Evolutionary conservation across 305 asterid genomes (phyloP).

Genomic region (Rubia tinctorum): DNA sequence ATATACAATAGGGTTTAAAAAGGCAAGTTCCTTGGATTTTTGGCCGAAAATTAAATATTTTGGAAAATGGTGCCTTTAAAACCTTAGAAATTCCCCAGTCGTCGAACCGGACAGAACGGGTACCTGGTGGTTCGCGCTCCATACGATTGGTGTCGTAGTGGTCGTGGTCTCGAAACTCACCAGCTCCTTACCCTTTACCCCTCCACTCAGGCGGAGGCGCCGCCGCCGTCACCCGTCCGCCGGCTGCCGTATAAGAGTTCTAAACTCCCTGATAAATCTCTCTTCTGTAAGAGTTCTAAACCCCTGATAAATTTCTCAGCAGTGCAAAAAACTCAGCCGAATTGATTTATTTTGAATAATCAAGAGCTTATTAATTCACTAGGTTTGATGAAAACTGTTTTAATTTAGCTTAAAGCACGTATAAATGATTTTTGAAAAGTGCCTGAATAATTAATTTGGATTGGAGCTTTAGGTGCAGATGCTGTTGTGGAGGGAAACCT

Average conservation of each 20-base stretch:
- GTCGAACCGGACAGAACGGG: background rate
- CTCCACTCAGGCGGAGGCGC: background rate
- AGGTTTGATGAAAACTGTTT: background rate
- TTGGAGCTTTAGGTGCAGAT: background rate
- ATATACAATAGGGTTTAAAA: no score
- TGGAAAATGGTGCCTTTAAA: background rate
- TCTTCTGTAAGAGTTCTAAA: background rate
- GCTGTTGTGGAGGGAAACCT: background rate
- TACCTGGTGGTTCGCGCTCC: background rate
- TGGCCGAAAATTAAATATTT: background rate
- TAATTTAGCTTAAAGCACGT: background rate
- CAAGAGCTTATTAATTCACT: background rate
- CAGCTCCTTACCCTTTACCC: background rate
- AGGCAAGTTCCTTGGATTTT: no score
- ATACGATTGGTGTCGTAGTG: background rate
- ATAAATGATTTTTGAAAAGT: background rate
- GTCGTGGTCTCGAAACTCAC: conserved; percentile 8
- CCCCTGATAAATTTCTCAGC: no score
- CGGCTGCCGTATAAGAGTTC: background rate
- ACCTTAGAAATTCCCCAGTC: background rate
- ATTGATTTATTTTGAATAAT: no score
- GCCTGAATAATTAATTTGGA: background rate
- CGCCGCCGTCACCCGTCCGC: background rate
- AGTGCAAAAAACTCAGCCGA: no score
- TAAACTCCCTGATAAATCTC: no score